A percentile compares a stretch with the other conserved stretches of the same genome.
These are phyloP conservation scores for Hypoxylon crocopeplum DNA, from an alignment of 495 filamentous ascomycete species.

Conservation along the genomic window DNA sequence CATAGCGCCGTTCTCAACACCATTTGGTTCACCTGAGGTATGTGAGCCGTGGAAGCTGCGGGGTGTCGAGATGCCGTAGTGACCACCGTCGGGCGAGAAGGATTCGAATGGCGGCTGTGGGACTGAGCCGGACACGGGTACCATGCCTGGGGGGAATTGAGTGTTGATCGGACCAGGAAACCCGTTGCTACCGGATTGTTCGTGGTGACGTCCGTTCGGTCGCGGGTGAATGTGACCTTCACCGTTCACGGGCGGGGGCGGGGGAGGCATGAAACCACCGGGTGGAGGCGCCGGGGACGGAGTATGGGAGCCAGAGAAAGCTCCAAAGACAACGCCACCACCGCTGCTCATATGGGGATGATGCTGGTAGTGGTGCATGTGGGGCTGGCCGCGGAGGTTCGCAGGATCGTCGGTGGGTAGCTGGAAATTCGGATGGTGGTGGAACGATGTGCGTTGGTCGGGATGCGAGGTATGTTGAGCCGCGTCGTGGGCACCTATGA, in stretches of 20 bases:
- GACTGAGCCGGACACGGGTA: constrained; percentile 34
- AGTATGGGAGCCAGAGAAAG: constrained; percentile 52
- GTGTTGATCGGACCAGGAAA: constrained; percentile 44
- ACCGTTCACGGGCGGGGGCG: constrained; percentile 40
- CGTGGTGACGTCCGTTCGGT: constrained; percentile 40
- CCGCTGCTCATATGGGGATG: constrained; percentile 52
- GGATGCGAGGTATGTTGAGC: constrained; percentile 19
- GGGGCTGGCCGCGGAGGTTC: constrained; percentile 28
- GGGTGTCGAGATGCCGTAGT: constrained; percentile 56
- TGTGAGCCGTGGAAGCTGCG: constrained; percentile 63
- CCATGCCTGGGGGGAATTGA: constrained; percentile 35
- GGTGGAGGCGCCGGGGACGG: constrained; percentile 55
- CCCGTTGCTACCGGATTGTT: constrained; percentile 39
- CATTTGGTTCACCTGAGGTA: constrained; percentile 49
- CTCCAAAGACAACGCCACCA: constrained; percentile 52
- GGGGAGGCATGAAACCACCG: constrained; percentile 44
- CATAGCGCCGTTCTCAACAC: constrained; percentile 41
- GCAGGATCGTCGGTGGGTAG: constrained; percentile 22
- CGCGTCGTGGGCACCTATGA: constrained; percentile 33
- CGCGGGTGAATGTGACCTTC: constrained; percentile 41
- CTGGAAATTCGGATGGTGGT: constrained; percentile 16
- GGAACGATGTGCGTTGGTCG: constrained; percentile 22
- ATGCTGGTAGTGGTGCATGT: constrained; percentile 37
- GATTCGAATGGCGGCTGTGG: constrained; percentile 44
- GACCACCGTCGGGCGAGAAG: constrained; percentile 44